Base-by-base conservation (phyloP, 2,329 filamentous ascomycete species). In the Fusarium sp. region DNA sequence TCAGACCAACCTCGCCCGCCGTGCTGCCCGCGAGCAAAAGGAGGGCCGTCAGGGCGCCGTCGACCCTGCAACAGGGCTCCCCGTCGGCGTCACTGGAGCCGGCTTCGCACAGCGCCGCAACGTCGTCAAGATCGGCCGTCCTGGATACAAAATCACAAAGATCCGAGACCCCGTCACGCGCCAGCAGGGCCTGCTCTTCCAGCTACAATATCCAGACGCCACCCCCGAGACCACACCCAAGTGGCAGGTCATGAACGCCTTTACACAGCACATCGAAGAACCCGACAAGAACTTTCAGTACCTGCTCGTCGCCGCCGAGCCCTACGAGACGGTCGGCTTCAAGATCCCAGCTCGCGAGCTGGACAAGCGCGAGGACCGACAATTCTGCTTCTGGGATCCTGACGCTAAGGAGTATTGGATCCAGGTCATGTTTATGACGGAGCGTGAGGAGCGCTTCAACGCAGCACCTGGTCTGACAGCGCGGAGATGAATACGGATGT, bases 131-230 rank as follows among this genome's bases (percentile, higher is more conserved):
- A 98, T 99, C 78, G 97, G 97, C 5, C 90, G 96, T 6, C 97
- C 97, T 0, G 97, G 97, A 0, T 99, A 99, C 87, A 97, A 98
- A 84, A 98, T 99, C 83, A 98, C 95, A 22, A 99, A 99, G 87
- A 92, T 96, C 56, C 90, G 95, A 72, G 96, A 99, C 82, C 94
- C 95, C 6, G 89, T 96, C 75, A 97, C 95, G 65, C 87, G 94
- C 45, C 97, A 99, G 85, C 90, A 95, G 77, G 97, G 97, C 0
- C 82, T 99, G 78, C 87, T 98, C n/a, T 98, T 98, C 84, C 96
- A 98, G 85, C 88, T 99, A 76, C 94, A 98, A 84, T 98, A 97
- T 82, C 95, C 97, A 7, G 95, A 98, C 85, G 96, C 98, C 73
- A 90, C 90, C 11, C 88, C 89, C 8, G 94, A 92, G 66, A 90